Evolutionary conservation across 768 basidiomycete species (phyloP), one percentile per base, ranked within the genome.

Genomic region (Trichaptum fuscoviolaceum): DNA sequence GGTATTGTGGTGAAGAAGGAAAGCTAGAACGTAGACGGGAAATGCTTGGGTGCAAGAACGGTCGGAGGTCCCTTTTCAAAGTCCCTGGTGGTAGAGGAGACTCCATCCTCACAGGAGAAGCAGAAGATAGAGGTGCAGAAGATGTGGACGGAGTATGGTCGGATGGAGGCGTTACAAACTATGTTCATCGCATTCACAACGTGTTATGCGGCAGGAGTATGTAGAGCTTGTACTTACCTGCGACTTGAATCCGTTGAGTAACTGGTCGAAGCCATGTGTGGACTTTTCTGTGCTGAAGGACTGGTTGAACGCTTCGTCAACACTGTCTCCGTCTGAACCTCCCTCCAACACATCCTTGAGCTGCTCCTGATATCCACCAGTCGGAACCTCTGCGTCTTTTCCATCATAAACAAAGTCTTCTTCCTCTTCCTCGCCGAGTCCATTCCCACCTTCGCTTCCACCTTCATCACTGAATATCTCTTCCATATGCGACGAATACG

Each of bases 21-120:
- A 83, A 81, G 71, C 82, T 82, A 15, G 93, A 92, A 58, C 92
- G 90, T 57, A 92, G 83, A n/a, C 92, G 84, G 30, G 92, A 94
- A 7, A 92, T 84, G n/a, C 81, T 84, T 3, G 90, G 89, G 70
- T 90, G 87, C 23, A 92, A 74, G 73, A 89, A 92, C 15, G 87
- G 83, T 52, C 83, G 82, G 3, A 84, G 77, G 10, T 82, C 73
- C 68, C 78, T 82, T 20, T 79, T 75, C 27, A 78, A 75, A 15
- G 72, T 72, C 2, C 75, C 74, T 42, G 69, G 75, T 35, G 70
- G 70, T 57, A 69, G 63, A 23, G 81, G 81, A n/a, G 81, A 80
- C 12, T 72, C 75, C 35, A 80, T 69, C 57, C 75, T 74, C 23
- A 80, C 79, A 34, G 85, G 79, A 5, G 81, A 79, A 64, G 76